Percentiles rank a stretch among this genome's conserved stretches.
These are phyloP conservation scores for Stephania yunnanensis DNA, from an alignment of 164 flowering plant genomes.

Conservation along the genomic window DNA sequence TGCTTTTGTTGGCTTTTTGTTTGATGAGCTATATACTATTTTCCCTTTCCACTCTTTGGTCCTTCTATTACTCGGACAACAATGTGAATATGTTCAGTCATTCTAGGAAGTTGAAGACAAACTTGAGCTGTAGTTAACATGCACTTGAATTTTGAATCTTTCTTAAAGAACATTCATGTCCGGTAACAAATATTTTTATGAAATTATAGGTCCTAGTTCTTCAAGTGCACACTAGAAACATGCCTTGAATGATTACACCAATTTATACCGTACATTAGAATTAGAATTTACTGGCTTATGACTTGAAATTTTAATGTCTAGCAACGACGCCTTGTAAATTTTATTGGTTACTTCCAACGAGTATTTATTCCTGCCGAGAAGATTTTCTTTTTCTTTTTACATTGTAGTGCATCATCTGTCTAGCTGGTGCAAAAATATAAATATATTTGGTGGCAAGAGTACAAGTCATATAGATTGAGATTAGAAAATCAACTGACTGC, in stretches of 20 bases:
- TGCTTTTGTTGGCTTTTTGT: neutral
- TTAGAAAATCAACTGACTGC: neutral
- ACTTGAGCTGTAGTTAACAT: neutral
- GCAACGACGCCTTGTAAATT: neutral
- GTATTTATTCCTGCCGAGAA: neutral
- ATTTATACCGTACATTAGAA: neutral
- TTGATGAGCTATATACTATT: neutral
- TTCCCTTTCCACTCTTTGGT: neutral
- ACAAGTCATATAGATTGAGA: neutral
- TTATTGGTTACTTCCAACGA: neutral
- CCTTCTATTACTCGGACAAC: neutral
- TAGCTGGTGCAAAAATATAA: neutral
- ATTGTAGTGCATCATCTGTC: neutral
- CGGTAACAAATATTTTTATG: neutral
- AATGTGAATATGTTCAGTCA: neutral
- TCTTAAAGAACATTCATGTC: neutral
- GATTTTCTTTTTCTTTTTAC: neutral
- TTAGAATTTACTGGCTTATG: neutral
- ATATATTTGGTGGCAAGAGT: neutral
- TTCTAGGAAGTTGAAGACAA: neutral
- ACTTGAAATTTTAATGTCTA: neutral
- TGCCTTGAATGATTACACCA: neutral
- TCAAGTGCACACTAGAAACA: neutral
- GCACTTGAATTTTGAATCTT: neutral
- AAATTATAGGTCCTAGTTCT: neutral